phyloP scores from a whole-genome alignment of 163 green algal species.

The Volvox carteri region DNA sequence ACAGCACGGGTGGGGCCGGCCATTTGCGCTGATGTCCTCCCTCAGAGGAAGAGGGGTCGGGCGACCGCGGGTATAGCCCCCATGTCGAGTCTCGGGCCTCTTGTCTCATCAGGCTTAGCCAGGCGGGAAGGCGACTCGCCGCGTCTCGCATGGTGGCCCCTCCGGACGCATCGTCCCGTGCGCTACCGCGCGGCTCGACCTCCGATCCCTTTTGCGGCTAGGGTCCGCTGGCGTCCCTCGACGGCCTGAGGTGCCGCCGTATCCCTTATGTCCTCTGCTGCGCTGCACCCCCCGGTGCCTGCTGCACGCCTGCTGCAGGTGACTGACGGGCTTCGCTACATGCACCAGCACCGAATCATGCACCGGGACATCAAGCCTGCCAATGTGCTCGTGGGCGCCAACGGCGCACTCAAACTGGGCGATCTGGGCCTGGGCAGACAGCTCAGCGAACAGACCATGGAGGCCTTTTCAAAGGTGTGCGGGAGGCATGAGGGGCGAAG shows the following conservation, averaged over 20 bases:
- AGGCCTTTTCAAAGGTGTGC: constrained; percentile 73
- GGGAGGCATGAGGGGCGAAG: neutral
- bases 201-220: neutral
- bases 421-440: constrained; percentile 74
- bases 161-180: neutral
- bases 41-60: neutral
- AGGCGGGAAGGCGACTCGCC: neutral
- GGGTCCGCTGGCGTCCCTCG: no score
- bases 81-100: neutral
- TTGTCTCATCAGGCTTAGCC: neutral
- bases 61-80: no score
- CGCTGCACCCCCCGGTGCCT: neutral
- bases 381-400: constrained; percentile 74
- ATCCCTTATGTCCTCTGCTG: neutral
- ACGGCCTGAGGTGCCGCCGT: no score
- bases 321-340: constrained; percentile 82
- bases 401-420: constrained; percentile 75
- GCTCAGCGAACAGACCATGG: constrained; percentile 73
- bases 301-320: neutral
- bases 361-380: constrained; percentile 89
- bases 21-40: neutral
- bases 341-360: constrained; percentile 90
- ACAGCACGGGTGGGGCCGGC: neutral
- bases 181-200: neutral
- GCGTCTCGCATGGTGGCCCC: neutral